phyloP scores from a whole-genome alignment of 768 basidiomycete species.

The Amanita thiersii region DNA sequence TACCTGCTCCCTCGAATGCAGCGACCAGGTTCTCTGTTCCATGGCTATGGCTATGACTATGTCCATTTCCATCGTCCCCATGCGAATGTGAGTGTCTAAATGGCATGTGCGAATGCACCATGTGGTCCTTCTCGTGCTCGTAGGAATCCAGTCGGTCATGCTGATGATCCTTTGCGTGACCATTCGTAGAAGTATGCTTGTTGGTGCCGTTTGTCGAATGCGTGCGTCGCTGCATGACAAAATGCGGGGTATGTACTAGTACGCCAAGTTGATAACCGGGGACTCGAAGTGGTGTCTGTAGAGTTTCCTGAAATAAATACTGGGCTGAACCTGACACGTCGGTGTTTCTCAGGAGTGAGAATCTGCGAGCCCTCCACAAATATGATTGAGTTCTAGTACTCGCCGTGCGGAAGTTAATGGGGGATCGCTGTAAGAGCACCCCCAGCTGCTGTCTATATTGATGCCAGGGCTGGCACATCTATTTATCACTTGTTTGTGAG shows the following conservation, averaged over 20 bases:
- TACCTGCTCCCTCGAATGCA: slow-evolving; percentile 59
- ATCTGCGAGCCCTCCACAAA: background rate
- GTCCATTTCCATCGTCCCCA: slow-evolving; percentile 48
- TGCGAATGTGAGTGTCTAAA: slow-evolving; percentile 64
- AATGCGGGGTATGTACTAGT: background rate
- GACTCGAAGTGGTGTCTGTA: background rate
- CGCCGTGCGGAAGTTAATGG: background rate
- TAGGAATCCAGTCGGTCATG: slow-evolving; percentile 16
- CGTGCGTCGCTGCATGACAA: slow-evolving; percentile 16
- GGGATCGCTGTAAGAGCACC: no score
- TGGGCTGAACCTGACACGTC: background rate
- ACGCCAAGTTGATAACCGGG: no score
- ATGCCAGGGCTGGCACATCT: slow-evolving; percentile 5
- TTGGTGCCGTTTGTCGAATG: slow-evolving; percentile 18
- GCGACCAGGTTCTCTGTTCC: slow-evolving; percentile 63
- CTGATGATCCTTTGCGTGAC: slow-evolving; percentile 6
- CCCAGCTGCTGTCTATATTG: no score
- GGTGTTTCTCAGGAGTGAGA: background rate
- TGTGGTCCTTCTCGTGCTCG: slow-evolving; percentile 27
- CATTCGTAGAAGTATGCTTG: slow-evolving; percentile 5
- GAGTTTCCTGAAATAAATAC: slow-evolving; percentile 4
- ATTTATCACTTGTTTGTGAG: background rate
- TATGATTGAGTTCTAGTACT: background rate
- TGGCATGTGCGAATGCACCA: slow-evolving; percentile 52
- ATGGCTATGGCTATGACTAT: slow-evolving; percentile 48